Evolutionary conservation across 2,329 filamentous ascomycete species (phyloP).

Genomic region (Basipetospora sp.): DNA sequence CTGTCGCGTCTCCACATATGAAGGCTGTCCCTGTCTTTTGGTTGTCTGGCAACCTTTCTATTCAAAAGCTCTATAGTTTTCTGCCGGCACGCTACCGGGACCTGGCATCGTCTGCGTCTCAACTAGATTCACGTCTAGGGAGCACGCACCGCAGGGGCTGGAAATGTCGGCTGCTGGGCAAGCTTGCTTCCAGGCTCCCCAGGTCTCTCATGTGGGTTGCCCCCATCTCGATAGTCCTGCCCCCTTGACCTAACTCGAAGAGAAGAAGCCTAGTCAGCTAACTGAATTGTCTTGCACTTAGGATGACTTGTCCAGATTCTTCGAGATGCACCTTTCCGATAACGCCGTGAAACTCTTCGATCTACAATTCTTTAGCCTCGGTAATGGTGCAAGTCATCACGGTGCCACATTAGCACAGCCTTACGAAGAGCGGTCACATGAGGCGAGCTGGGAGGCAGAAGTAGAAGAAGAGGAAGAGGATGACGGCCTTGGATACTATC

Average conservation of each 20-base stretch:
- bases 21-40: too few relatives aligned
- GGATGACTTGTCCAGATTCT: slow-evolving; percentile 46
- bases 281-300: background rate
- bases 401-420: slow-evolving; percentile 1
- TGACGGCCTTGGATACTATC: slow-evolving; percentile 67
- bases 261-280: too few relatives aligned
- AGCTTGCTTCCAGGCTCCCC: slow-evolving; percentile 8
- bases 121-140: background rate
- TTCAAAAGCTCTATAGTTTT: too few relatives aligned
- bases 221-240: background rate
- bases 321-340: slow-evolving; percentile 43
- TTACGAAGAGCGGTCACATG: slow-evolving; percentile 7
- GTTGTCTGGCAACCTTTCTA: too few relatives aligned
- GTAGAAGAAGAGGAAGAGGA: slow-evolving; percentile 32
- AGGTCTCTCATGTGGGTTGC: slow-evolving; percentile 15
- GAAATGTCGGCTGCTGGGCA: slow-evolving; percentile 2
- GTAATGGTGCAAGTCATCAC: slow-evolving; percentile 7
- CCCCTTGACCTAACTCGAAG: too few relatives aligned
- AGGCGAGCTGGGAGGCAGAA: slow-evolving; percentile 15
- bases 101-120: too few relatives aligned
- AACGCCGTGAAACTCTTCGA: slow-evolving; percentile 28
- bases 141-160: background rate
- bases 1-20: too few relatives aligned
- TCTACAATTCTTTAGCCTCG: slow-evolving; percentile 27
- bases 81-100: too few relatives aligned